phyloP scores from a whole-genome alignment of 495 filamentous ascomycete genomes.

The Neurospora africana region DNA sequence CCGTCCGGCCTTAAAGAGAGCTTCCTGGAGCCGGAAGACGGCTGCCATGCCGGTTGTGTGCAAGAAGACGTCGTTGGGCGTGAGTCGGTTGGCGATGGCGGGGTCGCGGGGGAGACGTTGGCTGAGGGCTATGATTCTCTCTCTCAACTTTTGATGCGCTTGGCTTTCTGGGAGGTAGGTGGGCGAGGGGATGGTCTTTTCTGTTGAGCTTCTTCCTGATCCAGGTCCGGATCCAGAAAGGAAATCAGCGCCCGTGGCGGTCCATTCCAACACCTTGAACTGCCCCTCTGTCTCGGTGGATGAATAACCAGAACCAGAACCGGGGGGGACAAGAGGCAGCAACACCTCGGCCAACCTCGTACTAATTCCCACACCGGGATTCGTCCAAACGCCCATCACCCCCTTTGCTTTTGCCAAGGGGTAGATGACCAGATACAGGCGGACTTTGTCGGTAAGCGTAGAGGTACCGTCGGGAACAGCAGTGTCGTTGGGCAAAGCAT shows the following conservation, averaged over 20 bases:
- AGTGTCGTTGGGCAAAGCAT: not conserved
- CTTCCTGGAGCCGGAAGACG: constrained; percentile 17
- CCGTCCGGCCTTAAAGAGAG: constrained; percentile 7
- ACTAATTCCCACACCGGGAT: constrained; percentile 29
- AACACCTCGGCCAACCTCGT: constrained; percentile 27
- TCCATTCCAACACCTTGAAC: constrained; percentile 13
- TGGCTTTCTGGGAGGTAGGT: constrained; percentile 14
- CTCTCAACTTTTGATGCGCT: constrained; percentile 20
- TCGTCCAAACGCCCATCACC: constrained; percentile 29
- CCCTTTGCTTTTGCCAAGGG: constrained; percentile 16
- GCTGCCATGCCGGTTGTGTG: constrained; percentile 40
- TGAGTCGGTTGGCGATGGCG: constrained; percentile 2
- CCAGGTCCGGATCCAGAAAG: not conserved
- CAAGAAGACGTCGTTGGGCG: constrained; percentile 30
- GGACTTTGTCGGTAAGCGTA: not conserved
- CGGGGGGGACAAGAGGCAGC: constrained; percentile 5
- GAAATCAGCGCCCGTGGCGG: not conserved
- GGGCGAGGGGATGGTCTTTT: constrained; percentile 2
- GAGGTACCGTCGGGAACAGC: too few species aligned
- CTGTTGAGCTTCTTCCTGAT: too few species aligned
- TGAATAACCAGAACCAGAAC: too few species aligned
- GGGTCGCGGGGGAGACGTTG: constrained; percentile 17
- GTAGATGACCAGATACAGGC: constrained; percentile 29
- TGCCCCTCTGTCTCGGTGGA: too few species aligned
- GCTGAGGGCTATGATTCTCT: constrained; percentile 25